Conservation (phyloP, 176 grass and related monocot genomes). For the Oryza officinalis region DNA sequence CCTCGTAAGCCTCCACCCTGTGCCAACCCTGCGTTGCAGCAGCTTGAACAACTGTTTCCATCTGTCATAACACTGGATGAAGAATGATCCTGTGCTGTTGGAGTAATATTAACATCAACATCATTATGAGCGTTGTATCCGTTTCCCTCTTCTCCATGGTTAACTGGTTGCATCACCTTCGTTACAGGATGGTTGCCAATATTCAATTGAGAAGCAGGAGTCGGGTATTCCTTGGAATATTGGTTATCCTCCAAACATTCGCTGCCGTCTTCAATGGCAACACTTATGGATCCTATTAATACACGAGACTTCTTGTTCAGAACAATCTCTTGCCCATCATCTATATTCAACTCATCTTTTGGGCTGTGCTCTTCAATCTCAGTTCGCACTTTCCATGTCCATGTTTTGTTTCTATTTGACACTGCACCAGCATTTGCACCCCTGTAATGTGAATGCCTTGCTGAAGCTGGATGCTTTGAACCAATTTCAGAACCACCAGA, state of each 20-base stretch:
- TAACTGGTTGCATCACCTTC: slow-evolving; percentile 18
- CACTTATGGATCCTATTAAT: slow-evolving; percentile 87
- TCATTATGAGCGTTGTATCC: background rate
- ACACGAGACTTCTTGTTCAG: slow-evolving; percentile 46
- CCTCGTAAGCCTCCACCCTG: slow-evolving; percentile 24
- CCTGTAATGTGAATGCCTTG: slow-evolving; percentile 42
- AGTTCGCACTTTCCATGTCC: slow-evolving; percentile 43
- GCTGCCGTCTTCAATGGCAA: slow-evolving; percentile 51
- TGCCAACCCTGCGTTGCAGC: background rate
- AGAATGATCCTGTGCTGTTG: slow-evolving; percentile 1
- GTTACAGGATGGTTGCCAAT: background rate
- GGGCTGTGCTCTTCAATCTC: slow-evolving; percentile 45
- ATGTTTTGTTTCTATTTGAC: slow-evolving; percentile 45
- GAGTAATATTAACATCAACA: background rate
- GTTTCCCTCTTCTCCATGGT: slow-evolving; percentile 21
- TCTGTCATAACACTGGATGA: background rate
- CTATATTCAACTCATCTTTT: slow-evolving; percentile 34
- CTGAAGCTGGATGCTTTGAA: slow-evolving; percentile 35
- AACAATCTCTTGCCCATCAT: slow-evolving; percentile 22
- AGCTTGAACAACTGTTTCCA: slow-evolving; percentile 21
- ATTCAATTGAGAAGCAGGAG: slow-evolving; percentile 22
- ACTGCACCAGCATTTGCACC: slow-evolving; percentile 28
- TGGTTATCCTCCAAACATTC: background rate
- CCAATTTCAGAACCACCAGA: background rate
- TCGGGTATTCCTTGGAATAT: slow-evolving; percentile 19